Evolutionary conservation across 768 basidiomycete species (phyloP), one percentile per base, ranked within the genome.

Genomic region (Mycena rosella): DNA sequence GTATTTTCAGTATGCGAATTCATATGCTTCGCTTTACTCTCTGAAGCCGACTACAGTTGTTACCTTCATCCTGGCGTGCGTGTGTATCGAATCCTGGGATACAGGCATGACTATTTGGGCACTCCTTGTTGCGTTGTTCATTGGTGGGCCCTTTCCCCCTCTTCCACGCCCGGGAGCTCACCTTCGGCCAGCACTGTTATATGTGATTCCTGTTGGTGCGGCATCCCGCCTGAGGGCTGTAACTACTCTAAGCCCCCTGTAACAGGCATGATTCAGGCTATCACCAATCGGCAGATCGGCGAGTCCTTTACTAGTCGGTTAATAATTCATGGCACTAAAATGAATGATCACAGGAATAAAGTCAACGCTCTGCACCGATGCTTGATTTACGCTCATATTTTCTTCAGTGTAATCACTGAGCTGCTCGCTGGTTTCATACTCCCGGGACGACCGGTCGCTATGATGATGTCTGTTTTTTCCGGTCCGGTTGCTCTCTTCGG

Each of bases 101-200:
- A 86, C 90, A 15, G 82, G 78, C 71, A 86, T 92, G 83, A 88
- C 89, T 7, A 86, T 91, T 38, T 91, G 90, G 90, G 90, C 88
- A 18, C 80, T 90, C 49, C 72, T 89, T 1, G 77, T 89, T 14
- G 85, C 88, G 6, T 75, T 89, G 44, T 68, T 83, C 27, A 81
- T 87, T 70, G 76, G 84, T 83, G 58, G 60, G 80, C 65, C 26
- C 52, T 52, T 42, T 61, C 51, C 49, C 38, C 18, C 26, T 52
- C 61, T 24, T 10, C 14, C 40, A 10, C 18, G 40, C 62, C 56
- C 36, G 69, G 18, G 53, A 30, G 24, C 30, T 64, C 48, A 59
- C 30, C 20, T 18, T 42, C 54, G 11, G 24, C 1, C 58, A 84
- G 84, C 85, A 26, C 78, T 82, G 45, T 65, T 91, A 36, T 93